Evolutionary conservation across 495 filamentous ascomycete genomes (phyloP), one percentile per base, ranked within the genome.

Genomic region (Sporormia fimetaria): DNA sequence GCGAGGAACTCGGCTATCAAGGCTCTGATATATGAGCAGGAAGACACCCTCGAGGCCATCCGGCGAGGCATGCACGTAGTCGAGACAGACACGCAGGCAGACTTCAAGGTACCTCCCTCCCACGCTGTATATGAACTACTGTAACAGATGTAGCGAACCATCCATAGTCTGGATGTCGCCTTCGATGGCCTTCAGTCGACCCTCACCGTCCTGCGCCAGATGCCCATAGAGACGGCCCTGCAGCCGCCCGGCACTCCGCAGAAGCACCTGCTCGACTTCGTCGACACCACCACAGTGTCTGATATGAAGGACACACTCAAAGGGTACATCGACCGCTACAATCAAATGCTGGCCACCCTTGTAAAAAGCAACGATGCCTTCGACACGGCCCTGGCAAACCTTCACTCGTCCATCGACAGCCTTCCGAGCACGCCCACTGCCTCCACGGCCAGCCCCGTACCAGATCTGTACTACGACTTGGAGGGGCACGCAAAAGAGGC

Each of bases 231-330:
- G 45, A 62, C 73, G 9, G 67, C 75, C 4, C 83, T 95, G 42
- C 75, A 81, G 34, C 78, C 81, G 0, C 66, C 65, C 0, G 71
- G 71, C 11, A 79, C 84, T 57, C 70, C 71, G 26, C 65, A 69
- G 15, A 81, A 80, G 57, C 81, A 66, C 47, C 62, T 98, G 46
- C 72, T 87, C 54, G 87, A 94, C 58, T 98, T 96, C 61, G 77
- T 95, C 29, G 87, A 96, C 54, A 83, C 84, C 52, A 65, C 74
- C 14, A 76, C 73, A 7, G 81, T 94, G 4, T 79, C 83, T 21
- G 67, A 69, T 37, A 67, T 93, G 41, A 69, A 76, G 37, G 62
- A 73, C 27, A 62, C 70, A 0, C 58, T 95, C 31, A 83, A 81
- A 49, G 65, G 64, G 25, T 80, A 77, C 26, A 81, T 93, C 25